These are phyloP conservation scores for Claviceps lovelessii DNA, from an alignment of 2,329 filamentous ascomycete species.

Conservation along the genomic window DNA sequence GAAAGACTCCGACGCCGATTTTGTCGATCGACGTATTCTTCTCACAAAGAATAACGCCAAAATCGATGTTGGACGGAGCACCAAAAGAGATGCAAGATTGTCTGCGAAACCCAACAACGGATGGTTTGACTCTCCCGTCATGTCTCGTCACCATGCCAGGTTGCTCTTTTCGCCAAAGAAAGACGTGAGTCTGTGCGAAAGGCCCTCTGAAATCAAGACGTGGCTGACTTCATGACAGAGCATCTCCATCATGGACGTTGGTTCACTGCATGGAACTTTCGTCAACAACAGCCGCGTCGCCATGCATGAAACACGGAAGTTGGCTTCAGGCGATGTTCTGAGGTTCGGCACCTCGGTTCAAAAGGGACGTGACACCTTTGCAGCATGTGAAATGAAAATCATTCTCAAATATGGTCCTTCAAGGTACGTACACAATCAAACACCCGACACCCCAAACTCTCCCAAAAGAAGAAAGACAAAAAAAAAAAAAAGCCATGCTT, in stretches of 20 bases:
- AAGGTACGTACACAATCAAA: conserved; percentile 9
- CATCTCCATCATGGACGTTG: conserved; percentile 30
- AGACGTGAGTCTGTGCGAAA: conserved; percentile 23
- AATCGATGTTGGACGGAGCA: conserved; percentile 29
- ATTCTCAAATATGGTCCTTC: conserved; percentile 15
- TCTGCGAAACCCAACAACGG: conserved; percentile 36
- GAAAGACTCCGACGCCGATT: conserved; percentile 8
- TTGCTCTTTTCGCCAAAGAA: conserved; percentile 28
- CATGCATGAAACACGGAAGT: conserved; percentile 5
- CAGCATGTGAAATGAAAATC: conserved; percentile 24
- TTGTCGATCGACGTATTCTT: conserved; percentile 16
- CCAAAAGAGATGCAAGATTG: conserved; percentile 22
- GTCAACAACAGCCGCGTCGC: conserved; percentile 21
- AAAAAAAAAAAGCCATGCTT: no score
- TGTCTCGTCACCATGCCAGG: conserved; percentile 54
- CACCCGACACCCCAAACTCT: neutral
- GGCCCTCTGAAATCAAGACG: neutral
- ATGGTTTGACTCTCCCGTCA: conserved; percentile 57
- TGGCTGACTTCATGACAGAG: conserved; percentile 20
- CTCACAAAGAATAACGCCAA: conserved; percentile 17
- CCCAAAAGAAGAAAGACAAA: no score
- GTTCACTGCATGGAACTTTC: conserved; percentile 40
- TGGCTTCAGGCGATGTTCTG: conserved; percentile 18
- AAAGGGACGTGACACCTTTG: conserved; percentile 20
- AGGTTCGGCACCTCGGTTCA: conserved; percentile 24